phyloP scores from a whole-genome alignment of 352 stramenopile genomes.

The Globisporangium ultimum region DNA sequence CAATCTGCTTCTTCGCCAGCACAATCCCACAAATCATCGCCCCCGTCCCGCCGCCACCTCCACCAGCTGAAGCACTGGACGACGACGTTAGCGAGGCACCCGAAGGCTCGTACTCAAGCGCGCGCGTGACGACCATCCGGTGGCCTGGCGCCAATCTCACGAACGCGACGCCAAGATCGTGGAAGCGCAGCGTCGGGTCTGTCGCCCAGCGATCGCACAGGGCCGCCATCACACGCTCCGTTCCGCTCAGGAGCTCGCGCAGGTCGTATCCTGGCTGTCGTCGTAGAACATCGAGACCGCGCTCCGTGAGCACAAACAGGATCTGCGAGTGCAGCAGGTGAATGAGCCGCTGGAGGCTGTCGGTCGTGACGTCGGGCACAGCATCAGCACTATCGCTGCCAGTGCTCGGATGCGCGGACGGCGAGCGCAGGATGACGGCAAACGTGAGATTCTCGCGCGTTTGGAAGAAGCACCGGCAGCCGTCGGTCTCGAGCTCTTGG shows the following conservation, averaged over 20 bases:
- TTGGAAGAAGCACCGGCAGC: slow-evolving; percentile 43
- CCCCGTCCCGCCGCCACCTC: slow-evolving; percentile 5
- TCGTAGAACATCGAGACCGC: slow-evolving; percentile 55
- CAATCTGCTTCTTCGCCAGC: slow-evolving; percentile 40
- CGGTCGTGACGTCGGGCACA: slow-evolving; percentile 13
- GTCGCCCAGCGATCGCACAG: slow-evolving; percentile 40
- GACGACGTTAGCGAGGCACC: not conserved
- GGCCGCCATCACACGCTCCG: slow-evolving; percentile 42
- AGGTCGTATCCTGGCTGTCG: slow-evolving; percentile 65
- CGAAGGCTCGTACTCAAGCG: slow-evolving; percentile 36
- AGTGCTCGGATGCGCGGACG: not conserved
- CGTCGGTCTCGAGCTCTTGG: slow-evolving; percentile 35
- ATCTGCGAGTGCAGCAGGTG: slow-evolving; percentile 53
- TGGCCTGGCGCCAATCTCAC: slow-evolving; percentile 36
- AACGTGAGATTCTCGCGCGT: slow-evolving; percentile 51
- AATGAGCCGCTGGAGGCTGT: slow-evolving; percentile 46
- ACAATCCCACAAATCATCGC: slow-evolving; percentile 64
- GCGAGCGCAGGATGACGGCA: slow-evolving; percentile 36
- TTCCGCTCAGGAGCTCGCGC: slow-evolving; percentile 63
- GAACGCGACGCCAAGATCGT: slow-evolving; percentile 46
- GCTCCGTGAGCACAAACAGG: slow-evolving; percentile 55
- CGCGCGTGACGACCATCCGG: slow-evolving; percentile 39
- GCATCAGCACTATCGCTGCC: slow-evolving; percentile 4
- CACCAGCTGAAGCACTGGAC: slow-evolving; percentile 1
- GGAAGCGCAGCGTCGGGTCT: slow-evolving; percentile 34